Percentiles rank a stretch among this genome's conserved stretches.
phyloP scores from a whole-genome alignment of 129 eudicot genomes.

The Tagetes patula region DNA sequence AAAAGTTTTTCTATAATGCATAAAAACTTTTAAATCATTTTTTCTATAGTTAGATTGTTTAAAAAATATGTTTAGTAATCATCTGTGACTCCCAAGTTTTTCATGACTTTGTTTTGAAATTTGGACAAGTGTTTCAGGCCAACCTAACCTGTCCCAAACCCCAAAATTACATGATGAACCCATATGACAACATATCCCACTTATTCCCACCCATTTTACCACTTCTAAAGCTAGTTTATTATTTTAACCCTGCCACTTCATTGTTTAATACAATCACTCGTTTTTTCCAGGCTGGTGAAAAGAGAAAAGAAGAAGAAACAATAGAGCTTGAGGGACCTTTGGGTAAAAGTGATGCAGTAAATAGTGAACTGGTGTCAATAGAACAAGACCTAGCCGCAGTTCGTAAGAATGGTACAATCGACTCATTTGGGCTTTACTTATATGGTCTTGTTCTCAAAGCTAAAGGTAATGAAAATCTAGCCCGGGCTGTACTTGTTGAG shows the following conservation, averaged over 20 bases:
- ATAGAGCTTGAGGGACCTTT: slow-evolving; percentile 92
- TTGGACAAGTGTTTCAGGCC: not conserved
- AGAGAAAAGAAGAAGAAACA: slow-evolving; percentile 94
- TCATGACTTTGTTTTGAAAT: not conserved
- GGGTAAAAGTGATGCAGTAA: slow-evolving; percentile 79
- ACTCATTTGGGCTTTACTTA: slow-evolving; percentile 75
- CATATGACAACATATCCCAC: not conserved
- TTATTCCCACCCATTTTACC: not conserved
- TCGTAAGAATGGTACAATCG: slow-evolving; percentile 65
- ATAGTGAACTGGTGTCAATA: slow-evolving; percentile 69
- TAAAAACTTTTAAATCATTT: not conserved
- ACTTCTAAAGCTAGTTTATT: not conserved
- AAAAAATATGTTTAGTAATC: not conserved
- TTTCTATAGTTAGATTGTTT: not conserved
- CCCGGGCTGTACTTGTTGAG: slow-evolving; percentile 65
- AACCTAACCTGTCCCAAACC: not conserved
- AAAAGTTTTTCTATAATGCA: not conserved
- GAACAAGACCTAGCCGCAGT: slow-evolving; percentile 74
- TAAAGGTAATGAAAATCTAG: slow-evolving; percentile 77
- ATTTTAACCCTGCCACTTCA: not conserved
- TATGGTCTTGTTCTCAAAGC: slow-evolving; percentile 92
- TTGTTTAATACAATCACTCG: slow-evolving; percentile 9
- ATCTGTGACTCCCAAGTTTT: not conserved
- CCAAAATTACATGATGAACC: not conserved
- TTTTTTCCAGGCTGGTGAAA: slow-evolving; percentile 86